phyloP scores from a whole-genome alignment of 352 stramenopile species.

The Globisporangium nunn region DNA sequence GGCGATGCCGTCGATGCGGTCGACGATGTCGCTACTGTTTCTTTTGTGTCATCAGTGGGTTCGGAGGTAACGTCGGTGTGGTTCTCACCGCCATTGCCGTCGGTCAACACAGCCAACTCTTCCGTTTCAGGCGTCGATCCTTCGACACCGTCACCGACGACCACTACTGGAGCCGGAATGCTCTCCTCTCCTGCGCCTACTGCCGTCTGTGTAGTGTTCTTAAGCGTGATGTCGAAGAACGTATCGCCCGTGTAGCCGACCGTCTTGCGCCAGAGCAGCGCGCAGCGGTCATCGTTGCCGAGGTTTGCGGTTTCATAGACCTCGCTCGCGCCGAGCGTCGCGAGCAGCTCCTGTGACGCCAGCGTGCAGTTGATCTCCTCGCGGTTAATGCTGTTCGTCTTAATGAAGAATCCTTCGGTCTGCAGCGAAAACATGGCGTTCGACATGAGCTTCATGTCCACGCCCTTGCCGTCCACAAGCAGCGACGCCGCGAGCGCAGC shows the following conservation, averaged over 20 bases:
- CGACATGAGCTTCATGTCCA: slow-evolving; percentile 71
- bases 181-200: slow-evolving; percentile 5
- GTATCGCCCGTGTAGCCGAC: slow-evolving; percentile 43
- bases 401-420: slow-evolving; percentile 45
- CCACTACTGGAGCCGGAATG: background rate
- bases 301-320: slow-evolving; percentile 32
- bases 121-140: background rate
- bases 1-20: background rate
- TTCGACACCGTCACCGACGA: background rate
- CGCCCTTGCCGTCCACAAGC: slow-evolving; percentile 30
- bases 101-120: too few species aligned
- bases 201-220: slow-evolving; percentile 17
- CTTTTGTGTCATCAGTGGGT: background rate
- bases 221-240: slow-evolving; percentile 39
- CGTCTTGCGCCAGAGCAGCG: slow-evolving; percentile 59
- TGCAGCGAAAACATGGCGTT: slow-evolving; percentile 62
- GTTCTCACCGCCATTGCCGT: too few species aligned
- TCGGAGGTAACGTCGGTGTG: background rate
- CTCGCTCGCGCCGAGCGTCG: slow-evolving; percentile 38
- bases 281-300: slow-evolving; percentile 58
- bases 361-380: slow-evolving; percentile 61
- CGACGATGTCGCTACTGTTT: background rate
- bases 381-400: slow-evolving; percentile 22
- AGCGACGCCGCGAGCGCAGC: slow-evolving; percentile 39
- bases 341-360: slow-evolving; percentile 37